phyloP scores from a whole-genome alignment of 2,329 filamentous ascomycete genomes.

The Pseudogymnoascus sp. region DNA sequence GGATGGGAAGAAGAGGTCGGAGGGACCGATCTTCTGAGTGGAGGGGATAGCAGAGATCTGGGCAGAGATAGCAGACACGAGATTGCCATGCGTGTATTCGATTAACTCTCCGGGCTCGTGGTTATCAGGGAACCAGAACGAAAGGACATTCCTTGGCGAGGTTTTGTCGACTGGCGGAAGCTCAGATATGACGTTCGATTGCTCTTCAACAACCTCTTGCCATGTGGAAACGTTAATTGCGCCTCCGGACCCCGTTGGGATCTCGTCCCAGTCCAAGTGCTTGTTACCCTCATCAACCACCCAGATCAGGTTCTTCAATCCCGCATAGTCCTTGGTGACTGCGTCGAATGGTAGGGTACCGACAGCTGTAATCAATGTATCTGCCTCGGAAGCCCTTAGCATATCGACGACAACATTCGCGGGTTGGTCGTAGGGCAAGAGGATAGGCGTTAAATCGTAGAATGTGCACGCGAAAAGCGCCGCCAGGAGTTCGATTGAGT shows the following conservation, averaged over 20 bases:
- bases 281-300: conserved; percentile 84
- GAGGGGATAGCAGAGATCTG: conserved; percentile 69
- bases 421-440: conserved; percentile 75
- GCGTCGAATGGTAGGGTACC: conserved; percentile 76
- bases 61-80: conserved; percentile 78
- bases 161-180: conserved; percentile 54
- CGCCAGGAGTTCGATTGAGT: conserved; percentile 80
- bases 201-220: conserved; percentile 78
- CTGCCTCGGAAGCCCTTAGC: conserved; percentile 64
- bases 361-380: conserved; percentile 75
- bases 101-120: conserved; percentile 59
- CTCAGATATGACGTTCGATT: conserved; percentile 47
- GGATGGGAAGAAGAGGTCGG: conserved; percentile 77
- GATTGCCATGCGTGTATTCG: conserved; percentile 71
- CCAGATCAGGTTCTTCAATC: conserved; percentile 76
- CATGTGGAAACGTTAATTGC: conserved; percentile 80
- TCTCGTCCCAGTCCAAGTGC: conserved; percentile 92
- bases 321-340: conserved; percentile 59
- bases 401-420: conserved; percentile 62
- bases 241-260: conserved; percentile 67
- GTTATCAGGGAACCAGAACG: conserved; percentile 55
- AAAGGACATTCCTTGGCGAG: conserved; percentile 48
- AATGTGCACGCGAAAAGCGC: conserved; percentile 84
- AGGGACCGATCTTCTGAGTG: conserved; percentile 60
- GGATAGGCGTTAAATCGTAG: conserved; percentile 68